These are phyloP conservation scores for Juncus effusus DNA, from an alignment of 176 grass and related monocot species.

Conservation along the genomic window DNA sequence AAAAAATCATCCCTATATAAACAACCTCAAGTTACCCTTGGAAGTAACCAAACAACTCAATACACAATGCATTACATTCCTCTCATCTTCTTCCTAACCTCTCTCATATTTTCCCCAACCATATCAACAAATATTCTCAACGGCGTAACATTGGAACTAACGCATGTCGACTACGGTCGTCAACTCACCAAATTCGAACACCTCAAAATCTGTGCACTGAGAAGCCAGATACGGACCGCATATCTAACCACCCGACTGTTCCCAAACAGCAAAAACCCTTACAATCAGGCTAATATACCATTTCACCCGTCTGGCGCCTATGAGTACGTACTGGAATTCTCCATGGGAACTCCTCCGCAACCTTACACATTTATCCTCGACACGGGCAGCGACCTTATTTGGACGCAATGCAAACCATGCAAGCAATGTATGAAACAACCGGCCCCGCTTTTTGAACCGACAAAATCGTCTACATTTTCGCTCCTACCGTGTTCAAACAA, in stretches of 20 bases:
- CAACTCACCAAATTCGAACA: constrained; percentile 14
- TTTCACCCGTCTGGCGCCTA: not conserved
- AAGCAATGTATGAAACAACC: constrained; percentile 40
- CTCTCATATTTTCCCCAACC: not conserved
- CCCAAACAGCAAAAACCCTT: not conserved
- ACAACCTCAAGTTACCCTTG: not conserved
- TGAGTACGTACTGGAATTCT: constrained; percentile 28
- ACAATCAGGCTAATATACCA: constrained; percentile 18
- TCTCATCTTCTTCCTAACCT: constrained; percentile 20
- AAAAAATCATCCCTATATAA: constrained; percentile 12
- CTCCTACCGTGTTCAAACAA: constrained; percentile 39
- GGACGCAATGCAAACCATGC: constrained; percentile 69
- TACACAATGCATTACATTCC: constrained; percentile 23
- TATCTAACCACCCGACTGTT: constrained; percentile 13
- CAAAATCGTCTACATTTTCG: constrained; percentile 45
- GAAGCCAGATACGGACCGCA: constrained; percentile 25
- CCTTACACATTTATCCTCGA: constrained; percentile 35
- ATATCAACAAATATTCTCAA: not conserved
- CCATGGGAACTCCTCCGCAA: constrained; percentile 50
- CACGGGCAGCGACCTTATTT: constrained; percentile 47
- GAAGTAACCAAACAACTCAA: not conserved
- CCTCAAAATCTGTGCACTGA: constrained; percentile 19
- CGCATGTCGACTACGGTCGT: constrained; percentile 19
- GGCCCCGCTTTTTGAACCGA: constrained; percentile 39
- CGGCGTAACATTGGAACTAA: constrained; percentile 8